A percentile compares a stretch with the other conserved stretches of the same genome.
These are phyloP conservation scores for Bolboschoenoplectus hybrid DNA, from an alignment of 202 grass and related monocot species.

Conservation along the genomic window DNA sequence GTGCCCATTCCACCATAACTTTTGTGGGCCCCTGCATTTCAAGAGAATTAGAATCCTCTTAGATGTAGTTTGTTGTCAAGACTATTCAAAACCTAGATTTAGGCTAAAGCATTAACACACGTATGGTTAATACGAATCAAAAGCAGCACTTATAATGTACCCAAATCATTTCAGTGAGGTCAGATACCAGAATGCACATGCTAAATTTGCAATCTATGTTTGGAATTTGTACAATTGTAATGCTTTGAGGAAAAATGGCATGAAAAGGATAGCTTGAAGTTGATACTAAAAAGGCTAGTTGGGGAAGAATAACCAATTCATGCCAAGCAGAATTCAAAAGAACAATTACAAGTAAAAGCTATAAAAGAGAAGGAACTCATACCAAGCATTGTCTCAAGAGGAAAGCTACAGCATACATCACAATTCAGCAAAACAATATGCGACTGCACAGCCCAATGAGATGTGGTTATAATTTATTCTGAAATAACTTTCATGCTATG, in stretches of 20 bases:
- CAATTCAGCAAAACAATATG: slow-evolving; percentile 99
- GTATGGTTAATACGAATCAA: slow-evolving; percentile 8
- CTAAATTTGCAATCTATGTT: background rate
- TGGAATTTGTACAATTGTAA: slow-evolving; percentile 8
- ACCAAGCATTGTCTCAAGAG: slow-evolving; percentile 91
- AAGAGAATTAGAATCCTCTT: slow-evolving; percentile 34
- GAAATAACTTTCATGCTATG: background rate
- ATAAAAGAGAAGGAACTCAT: slow-evolving; percentile 34
- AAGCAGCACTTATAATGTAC: background rate
- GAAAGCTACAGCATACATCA: slow-evolving; percentile 97
- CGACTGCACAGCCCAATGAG: slow-evolving; percentile 53
- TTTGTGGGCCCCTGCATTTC: slow-evolving; percentile 89
- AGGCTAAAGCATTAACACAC: background rate
- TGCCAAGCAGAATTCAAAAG: background rate
- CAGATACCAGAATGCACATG: background rate
- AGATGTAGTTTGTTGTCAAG: background rate
- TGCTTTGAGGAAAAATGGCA: slow-evolving; percentile 4
- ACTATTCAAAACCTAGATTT: background rate
- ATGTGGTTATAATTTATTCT: slow-evolving; percentile 22
- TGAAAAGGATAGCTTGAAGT: background rate
- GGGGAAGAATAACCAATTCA: slow-evolving; percentile 23
- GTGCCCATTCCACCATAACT: slow-evolving; percentile 94
- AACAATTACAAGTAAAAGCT: background rate
- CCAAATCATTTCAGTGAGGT: background rate
- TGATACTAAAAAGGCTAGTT: slow-evolving; percentile 8